Base-by-base conservation (phyloP, 208 protist species). In the Borovskyia barvae region DNA sequence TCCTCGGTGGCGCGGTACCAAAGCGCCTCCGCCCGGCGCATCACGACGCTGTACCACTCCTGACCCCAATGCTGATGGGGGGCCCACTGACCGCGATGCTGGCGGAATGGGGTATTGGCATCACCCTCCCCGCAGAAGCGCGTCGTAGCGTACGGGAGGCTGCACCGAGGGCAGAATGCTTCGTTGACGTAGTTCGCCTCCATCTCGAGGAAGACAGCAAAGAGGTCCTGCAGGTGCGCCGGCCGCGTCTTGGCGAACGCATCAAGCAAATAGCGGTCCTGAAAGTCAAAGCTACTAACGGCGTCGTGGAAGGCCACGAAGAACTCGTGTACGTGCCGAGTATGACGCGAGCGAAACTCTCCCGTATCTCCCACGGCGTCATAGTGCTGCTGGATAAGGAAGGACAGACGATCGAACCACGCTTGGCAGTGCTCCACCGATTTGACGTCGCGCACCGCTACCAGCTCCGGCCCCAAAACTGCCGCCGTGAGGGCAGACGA, bases 141-240 rank as follows among this genome's bases (percentile, higher is more conserved):
- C 32, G 90, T 95, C 33, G 72, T 87, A 24, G 70, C 78, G 55
- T 85, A 85, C 19, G 90, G 85, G 20, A 93, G 61, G 53, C 86
- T 93, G 75, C 90, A 95, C 5, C 90, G 80, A 7, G 90, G 90
- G 70, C 90, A 95, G 75, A 80, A 85, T 46, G 84, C 80, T 39
- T 77, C 48, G 43, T 92, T 48, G 12, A 95, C 77, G 62, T 93
- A 93, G 56, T 95, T 95, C 32, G 65, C 69, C 78, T 95, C 86
- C 86, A 95, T 95, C 69, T 95, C 90, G n/a, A 95, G 66, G 33
- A 95, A 93, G 66, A 93, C 74, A 40, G 67, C 90, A 52, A 93
- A 95, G 32, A 95, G 43, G 62, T 95, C 90, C 25, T 76, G 49
- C 24, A 95, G 71, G 36, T 77, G 60, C 50, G 40, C 37, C n/a